These are phyloP conservation scores for Candida chauliodis DNA, from an alignment of 805 yeast genomes.

Conservation along the genomic window DNA sequence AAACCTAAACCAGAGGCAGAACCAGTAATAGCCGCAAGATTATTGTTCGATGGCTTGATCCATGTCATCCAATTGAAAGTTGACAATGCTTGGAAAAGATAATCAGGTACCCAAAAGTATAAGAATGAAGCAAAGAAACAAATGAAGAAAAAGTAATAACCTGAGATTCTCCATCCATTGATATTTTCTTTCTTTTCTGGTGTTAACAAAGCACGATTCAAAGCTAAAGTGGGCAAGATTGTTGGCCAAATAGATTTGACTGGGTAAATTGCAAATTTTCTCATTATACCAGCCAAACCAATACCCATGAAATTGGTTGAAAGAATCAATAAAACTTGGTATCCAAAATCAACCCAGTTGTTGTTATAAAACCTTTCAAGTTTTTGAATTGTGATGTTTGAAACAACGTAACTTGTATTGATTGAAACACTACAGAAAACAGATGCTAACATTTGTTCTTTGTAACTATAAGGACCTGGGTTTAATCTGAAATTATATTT, in stretches of 20 bases:
- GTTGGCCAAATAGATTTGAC: conserved; percentile 24
- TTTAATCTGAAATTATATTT: conserved; percentile 26
- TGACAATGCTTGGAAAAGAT: conserved; percentile 39
- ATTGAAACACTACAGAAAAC: conserved; percentile 35
- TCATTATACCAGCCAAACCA: conserved; percentile 27
- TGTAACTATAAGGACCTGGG: conserved; percentile 57
- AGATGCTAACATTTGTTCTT: conserved; percentile 66
- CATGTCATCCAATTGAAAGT: conserved; percentile 56
- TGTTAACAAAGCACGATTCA: conserved; percentile 24
- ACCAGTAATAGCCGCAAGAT: conserved; percentile 50
- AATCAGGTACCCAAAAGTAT: conserved; percentile 46
- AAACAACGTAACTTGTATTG: conserved; percentile 22
- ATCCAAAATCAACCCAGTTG: conserved; percentile 25
- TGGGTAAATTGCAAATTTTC: conserved; percentile 26
- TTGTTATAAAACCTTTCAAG: conserved; percentile 18
- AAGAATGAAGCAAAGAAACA: conserved; percentile 26
- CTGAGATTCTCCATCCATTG: conserved; percentile 28
- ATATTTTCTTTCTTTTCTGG: conserved; percentile 22
- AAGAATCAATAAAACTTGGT: conserved; percentile 19
- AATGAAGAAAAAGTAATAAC: conserved; percentile 20
- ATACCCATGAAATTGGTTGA: conserved; percentile 25
- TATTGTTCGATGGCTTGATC: conserved; percentile 50
- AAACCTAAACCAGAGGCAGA: conserved; percentile 44
- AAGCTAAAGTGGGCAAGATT: conserved; percentile 25
- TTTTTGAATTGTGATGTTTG: conserved; percentile 23